Base-by-base conservation (phyloP, 2,329 filamentous ascomycete genomes). In the Plenodomus biglobosus region DNA sequence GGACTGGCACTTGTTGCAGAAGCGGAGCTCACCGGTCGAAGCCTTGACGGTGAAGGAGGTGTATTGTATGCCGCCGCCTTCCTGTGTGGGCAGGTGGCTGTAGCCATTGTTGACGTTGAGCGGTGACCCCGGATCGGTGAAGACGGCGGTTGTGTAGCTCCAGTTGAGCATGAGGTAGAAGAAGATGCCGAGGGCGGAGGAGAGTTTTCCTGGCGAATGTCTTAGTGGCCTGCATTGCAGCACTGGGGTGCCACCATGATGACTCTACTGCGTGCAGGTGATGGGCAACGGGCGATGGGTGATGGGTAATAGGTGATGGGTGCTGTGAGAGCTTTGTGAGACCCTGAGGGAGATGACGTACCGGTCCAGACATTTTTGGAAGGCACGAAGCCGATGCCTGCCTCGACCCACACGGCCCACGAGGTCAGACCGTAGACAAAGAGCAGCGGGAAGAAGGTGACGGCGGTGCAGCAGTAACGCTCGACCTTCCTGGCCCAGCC, bases 1-100 rank as follows among this genome's bases (percentile, higher is more conserved):
- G 43, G 86, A 86, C 75, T 95, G 89, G 73, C 94, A 99, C 76
- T 99, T 99, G 76, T 97, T 97, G 80, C 94, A 99, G 77, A 87
- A 97, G 46, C 94, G 84, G 43, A 88, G 76, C 63, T 88, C 88
- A 62, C 94, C 94, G 36, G 89, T 91, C 8, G 69, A 71, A 48
- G 90, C 87, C 74, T 94, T 99, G 66, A 96, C 94, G 1, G 92
- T 97, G 65, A 96, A 88, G 32, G 87, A 88, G 8, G 88, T 87
- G 47, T 85, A 80, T 42, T 76, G 70, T n/a, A 75, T 69, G 56
- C 70, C 56, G 6, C 62, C 65, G 61, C 82, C 74, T 55, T 86
- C 84, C 52, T 84, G 80, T n/a, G 87, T 89, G 1, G 92, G 91
- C 38, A 96, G 79, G 39, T 87, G 85, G 69, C 85, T 88, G 75